Percentiles rank a stretch among this genome's conserved stretches.
Evolutionary conservation across 1,139 yeast species (phyloP).

Genomic region (Geotrichum bryndzae): DNA sequence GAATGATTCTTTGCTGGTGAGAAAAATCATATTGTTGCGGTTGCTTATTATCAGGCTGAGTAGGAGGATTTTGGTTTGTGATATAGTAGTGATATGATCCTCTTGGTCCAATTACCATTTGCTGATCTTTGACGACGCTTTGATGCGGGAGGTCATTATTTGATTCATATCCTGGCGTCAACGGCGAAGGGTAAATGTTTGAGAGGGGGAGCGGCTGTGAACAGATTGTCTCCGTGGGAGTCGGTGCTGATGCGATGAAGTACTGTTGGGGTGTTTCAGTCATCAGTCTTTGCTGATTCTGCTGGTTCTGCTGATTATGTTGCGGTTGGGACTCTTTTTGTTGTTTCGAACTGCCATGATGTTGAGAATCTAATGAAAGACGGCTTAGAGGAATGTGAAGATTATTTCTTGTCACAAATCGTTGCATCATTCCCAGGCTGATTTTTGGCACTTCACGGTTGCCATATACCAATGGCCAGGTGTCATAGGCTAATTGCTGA

Average conservation of each 20-base stretch:
- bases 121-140: neutral
- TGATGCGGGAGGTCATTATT: neutral
- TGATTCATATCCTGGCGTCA: neutral
- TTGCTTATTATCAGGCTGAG: neutral
- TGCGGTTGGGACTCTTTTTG: neutral
- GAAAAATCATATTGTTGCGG: neutral
- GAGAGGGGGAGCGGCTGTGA: neutral
- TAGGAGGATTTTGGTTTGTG: neutral
- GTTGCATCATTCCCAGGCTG: conserved; percentile 12
- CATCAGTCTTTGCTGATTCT: neutral
- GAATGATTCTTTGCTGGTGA: neutral
- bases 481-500: conserved; percentile 9
- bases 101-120: neutral
- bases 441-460: neutral
- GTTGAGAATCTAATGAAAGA: neutral
- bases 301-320: neutral
- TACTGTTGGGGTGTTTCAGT: neutral
- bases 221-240: neutral
- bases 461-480: conserved; percentile 5
- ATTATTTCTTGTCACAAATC: conserved; percentile 8
- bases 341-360: neutral
- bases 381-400: conserved; percentile 1
- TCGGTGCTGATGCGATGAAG: neutral
- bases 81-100: neutral
- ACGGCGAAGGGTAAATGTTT: neutral